Conservation (phyloP, 2,329 filamentous ascomycete genomes). For the Aspergillus puulaauensis region DNA sequence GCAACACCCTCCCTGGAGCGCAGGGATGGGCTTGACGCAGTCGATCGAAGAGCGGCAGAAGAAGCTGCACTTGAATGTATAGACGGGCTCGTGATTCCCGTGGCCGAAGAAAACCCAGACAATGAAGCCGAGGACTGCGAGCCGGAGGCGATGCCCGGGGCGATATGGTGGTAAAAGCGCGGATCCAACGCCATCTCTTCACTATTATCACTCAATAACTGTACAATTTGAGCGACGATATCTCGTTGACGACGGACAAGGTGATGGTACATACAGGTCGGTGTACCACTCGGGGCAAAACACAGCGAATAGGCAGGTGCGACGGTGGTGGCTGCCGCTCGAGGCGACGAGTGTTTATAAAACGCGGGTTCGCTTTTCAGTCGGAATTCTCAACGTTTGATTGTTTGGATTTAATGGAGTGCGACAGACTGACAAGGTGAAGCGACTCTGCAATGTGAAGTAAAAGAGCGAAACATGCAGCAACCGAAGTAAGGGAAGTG, state of each 20-base stretch:
- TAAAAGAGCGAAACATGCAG: constrained; percentile 26
- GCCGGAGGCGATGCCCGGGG: constrained; percentile 28
- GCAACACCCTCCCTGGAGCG: constrained; percentile 70
- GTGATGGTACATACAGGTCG: constrained; percentile 41
- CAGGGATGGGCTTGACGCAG: constrained; percentile 75
- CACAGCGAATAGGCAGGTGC: constrained; percentile 4
- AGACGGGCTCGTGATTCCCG: constrained; percentile 38
- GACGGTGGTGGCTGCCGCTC: constrained; percentile 1
- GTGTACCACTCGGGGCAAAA: constrained; percentile 19
- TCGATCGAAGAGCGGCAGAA: constrained; percentile 50
- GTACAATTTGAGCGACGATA: constrained; percentile 38
- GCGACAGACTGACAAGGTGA: neutral
- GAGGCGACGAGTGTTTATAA: neutral
- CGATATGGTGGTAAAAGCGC: constrained; percentile 39
- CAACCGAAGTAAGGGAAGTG: constrained; percentile 6
- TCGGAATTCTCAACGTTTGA: neutral
- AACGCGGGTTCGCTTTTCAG: neutral
- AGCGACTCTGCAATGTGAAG: constrained; percentile 20
- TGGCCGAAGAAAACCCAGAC: constrained; percentile 33
- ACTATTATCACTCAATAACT: constrained; percentile 38
- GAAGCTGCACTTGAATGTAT: constrained; percentile 38
- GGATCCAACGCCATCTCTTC: constrained; percentile 43
- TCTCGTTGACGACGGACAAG: constrained; percentile 40
- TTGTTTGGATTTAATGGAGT: neutral
- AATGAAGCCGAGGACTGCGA: constrained; percentile 36